Evolutionary conservation across 495 filamentous ascomycete genomes (phyloP), one percentile per base, ranked within the genome.

Genomic region (Penicillium pulvis): DNA sequence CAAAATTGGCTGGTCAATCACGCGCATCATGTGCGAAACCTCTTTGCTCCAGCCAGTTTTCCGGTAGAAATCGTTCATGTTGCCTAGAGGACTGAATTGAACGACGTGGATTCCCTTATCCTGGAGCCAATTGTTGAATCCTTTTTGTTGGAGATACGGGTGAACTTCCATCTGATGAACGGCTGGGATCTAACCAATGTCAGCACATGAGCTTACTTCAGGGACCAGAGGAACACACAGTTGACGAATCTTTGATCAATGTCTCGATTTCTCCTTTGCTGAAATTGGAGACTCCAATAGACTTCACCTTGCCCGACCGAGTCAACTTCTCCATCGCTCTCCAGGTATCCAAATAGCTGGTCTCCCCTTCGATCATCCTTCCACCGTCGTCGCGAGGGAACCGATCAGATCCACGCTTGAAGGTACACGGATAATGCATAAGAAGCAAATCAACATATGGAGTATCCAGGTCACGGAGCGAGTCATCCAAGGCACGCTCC

Each of bases 271-370:
- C 87, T n/a, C 73, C 77, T 57, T 86, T 79, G 23, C 79, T 83
- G 73, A 91, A 92, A 74, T 93, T 96, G 62, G 86, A 89, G 16
- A 93, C 82, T 3, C 90, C 90, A 64, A 94, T 90, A 6, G 76
- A 84, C 58, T 71, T 80, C 30, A 76, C 70, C 64, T 85, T 86
- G 30, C 84, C 83, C 14, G 76, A 74, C 47, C 74, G 68, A 3
- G 76, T 68, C 5, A 83, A 65, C 51, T 78, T 75, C 60, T 90
- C 85, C 87, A 90, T 88, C 3, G 81, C 81, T 50, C 79, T 81
- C 70, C 79, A 87, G 8, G 83, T 86, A 59, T 81, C 50, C 17
- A 66, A 53, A 49, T 26, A 66, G n/a, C 54, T 64, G 20, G 71
- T 66, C 50, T 62, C 52, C 6, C 63, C 61, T 11, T 28, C 26